Evolutionary conservation across 2,329 filamentous ascomycete genomes (phyloP), one percentile per base, ranked within the genome.

Genomic region (Shiraia bambusicola): DNA sequence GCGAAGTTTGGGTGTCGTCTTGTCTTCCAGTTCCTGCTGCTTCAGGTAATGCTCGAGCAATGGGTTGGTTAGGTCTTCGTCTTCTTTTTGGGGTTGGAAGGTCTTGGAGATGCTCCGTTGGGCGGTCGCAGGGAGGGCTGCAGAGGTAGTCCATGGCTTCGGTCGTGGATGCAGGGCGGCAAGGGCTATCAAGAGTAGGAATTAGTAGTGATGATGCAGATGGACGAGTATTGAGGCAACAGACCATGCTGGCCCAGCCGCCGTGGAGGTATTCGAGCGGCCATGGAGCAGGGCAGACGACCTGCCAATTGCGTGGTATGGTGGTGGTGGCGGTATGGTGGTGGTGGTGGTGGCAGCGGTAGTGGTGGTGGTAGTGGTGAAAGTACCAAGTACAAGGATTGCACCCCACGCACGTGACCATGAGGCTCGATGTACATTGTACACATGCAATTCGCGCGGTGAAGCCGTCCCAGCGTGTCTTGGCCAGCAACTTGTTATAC

Each of bases 161-260:
- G 32, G 34, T 28, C 55, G 54, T 17, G 58, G 52, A 30, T 49
- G 58, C 40, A 59, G 34, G 47, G 47, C 45, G 28, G 50, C 50
- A 39, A 61, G 50, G 51, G 54, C 60, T 63, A 40, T 28, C 13
- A 22, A 5, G 12, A n/a, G n/a, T n/a, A n/a, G n/a, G 19, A 8
- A 22, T 4, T 19, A 10, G 31, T 15, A 12, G 9, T 9, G 12
- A 26, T 28, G 19, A 4, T 34, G 17, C 14, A 25, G 28, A 22
- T 13, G 12, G 7, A 9, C 10, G 37, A 28, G 31, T 8, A 22
- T 26, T 12, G 14, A 16, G 25, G 22, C 9, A 24, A 24, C 75
- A 42, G 76, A 88, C 85, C 80, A 65, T 77, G 74, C 61, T 75
- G 73, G 41, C 78, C 73, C 56, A 85, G 71, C 72, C 79, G 79